Conservation (phyloP, 495 filamentous ascomycete genomes). For the Podospora tetraspora region DNA sequence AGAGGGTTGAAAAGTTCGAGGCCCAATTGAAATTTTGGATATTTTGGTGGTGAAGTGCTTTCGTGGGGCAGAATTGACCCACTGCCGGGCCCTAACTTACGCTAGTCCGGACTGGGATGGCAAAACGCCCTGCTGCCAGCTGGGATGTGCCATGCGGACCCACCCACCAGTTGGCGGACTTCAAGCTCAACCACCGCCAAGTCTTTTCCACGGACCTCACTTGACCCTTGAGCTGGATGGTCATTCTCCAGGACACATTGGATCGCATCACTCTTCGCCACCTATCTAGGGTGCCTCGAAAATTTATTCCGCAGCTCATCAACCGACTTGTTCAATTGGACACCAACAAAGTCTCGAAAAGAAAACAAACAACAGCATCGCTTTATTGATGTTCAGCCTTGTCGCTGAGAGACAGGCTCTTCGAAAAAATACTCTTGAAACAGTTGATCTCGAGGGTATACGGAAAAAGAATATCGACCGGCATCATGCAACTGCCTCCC, state of each 20-base stretch:
- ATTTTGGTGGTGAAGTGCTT: conserved; percentile 28
- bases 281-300: not conserved
- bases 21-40: conserved; percentile 35
- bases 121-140: conserved; percentile 14
- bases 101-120: conserved; percentile 21
- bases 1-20: conserved; percentile 29
- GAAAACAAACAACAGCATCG: not conserved
- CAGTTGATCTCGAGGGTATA: not conserved
- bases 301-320: not conserved
- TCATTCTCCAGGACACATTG: not conserved
- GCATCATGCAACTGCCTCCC: not conserved
- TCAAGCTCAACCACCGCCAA: not conserved
- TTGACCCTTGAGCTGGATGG: not conserved
- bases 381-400: not conserved
- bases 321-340: not conserved
- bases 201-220: not conserved
- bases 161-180: not conserved
- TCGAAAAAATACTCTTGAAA: not conserved
- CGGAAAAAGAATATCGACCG: not conserved
- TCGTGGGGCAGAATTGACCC: conserved; percentile 25
- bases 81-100: conserved; percentile 26
- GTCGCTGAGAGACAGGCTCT: not conserved
- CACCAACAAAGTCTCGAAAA: not conserved
- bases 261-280: not conserved
- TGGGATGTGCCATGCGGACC: not conserved